These are phyloP conservation scores for Arachnomyces sp. DNA, from an alignment of 2,329 filamentous ascomycete genomes.

Conservation along the genomic window DNA sequence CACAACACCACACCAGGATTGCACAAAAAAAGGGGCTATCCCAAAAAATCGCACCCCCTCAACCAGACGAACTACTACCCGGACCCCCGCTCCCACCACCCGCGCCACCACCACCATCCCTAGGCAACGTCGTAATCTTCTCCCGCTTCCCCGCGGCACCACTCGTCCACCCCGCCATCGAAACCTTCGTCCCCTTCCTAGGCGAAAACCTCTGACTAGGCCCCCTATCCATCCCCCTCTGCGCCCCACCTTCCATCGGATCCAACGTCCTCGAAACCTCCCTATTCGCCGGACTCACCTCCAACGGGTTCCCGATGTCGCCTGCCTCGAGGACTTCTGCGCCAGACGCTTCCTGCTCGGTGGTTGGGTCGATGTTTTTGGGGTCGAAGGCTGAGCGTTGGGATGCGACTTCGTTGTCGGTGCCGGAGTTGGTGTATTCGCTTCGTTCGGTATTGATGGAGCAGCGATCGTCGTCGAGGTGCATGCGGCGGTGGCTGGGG, in stretches of 20 bases:
- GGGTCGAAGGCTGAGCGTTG: constrained; percentile 62
- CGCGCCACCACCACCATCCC: too few relatives aligned
- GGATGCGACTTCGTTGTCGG: constrained; percentile 51
- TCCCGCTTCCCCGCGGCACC: constrained; percentile 3
- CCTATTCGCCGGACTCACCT: constrained; percentile 54
- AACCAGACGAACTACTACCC: too few relatives aligned
- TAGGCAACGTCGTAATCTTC: too few relatives aligned
- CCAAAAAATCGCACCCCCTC: too few relatives aligned
- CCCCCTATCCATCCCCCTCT: constrained; percentile 30
- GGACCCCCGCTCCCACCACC: too few relatives aligned
- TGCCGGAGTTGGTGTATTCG: constrained; percentile 61
- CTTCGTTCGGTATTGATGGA: constrained; percentile 55
- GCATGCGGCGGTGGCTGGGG: not conserved
- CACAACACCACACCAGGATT: too few relatives aligned
- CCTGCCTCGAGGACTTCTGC: constrained; percentile 32
- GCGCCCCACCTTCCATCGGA: constrained; percentile 35
- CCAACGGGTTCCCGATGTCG: constrained; percentile 42
- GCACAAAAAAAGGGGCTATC: too few relatives aligned
- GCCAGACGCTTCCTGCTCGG: constrained; percentile 37
- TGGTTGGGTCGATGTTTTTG: constrained; percentile 57
- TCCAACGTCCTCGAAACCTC: constrained; percentile 46
- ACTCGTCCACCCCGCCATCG: constrained; percentile 19
- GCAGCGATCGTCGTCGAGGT: constrained; percentile 41
- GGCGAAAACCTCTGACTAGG: constrained; percentile 31
- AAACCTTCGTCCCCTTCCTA: constrained; percentile 26